phyloP scores from a whole-genome alignment of 2,329 filamentous ascomycete genomes.

The Thielaviopsis populi region DNA sequence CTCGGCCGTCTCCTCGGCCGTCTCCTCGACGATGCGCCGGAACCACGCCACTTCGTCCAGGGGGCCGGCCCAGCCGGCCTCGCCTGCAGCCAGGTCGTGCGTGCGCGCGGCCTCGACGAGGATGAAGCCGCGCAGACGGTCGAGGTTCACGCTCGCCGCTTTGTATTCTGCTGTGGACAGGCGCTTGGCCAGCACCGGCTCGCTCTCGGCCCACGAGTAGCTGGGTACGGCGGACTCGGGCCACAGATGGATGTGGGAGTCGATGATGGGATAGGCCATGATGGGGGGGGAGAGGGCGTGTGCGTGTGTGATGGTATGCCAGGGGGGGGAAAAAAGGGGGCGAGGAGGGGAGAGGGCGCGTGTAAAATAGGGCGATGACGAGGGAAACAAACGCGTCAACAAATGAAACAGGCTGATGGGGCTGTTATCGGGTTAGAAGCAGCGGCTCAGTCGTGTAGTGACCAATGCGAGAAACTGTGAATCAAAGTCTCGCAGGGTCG shows the following conservation, averaged over 20 bases:
- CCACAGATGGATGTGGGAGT: slow-evolving; percentile 86
- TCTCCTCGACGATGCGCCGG: slow-evolving; percentile 47
- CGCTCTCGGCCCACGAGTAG: slow-evolving; percentile 53
- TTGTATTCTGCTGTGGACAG: slow-evolving; percentile 51
- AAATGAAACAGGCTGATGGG: too few relatives aligned
- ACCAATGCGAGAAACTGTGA: too few relatives aligned
- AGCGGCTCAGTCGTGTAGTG: too few relatives aligned
- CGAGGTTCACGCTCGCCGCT: slow-evolving; percentile 28
- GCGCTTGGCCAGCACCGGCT: slow-evolving; percentile 44
- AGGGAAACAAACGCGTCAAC: too few relatives aligned
- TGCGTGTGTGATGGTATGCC: neutral
- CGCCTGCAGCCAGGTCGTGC: slow-evolving; percentile 37
- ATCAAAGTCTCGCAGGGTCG: too few relatives aligned
- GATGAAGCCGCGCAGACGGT: slow-evolving; percentile 51
- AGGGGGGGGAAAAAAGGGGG: neutral
- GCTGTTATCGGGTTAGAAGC: too few relatives aligned
- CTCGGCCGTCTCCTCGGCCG: slow-evolving; percentile 43
- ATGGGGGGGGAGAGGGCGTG: slow-evolving; percentile 13
- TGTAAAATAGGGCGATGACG: too few relatives aligned
- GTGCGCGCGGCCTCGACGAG: slow-evolving; percentile 72
- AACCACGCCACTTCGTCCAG: slow-evolving; percentile 59
- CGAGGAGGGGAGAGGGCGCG: neutral
- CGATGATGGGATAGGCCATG: slow-evolving; percentile 49
- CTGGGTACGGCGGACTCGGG: slow-evolving; percentile 49
- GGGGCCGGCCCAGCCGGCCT: slow-evolving; percentile 45